These are phyloP conservation scores for Claviceps citrina DNA, from an alignment of 2,329 filamentous ascomycete species.

Conservation along the genomic window DNA sequence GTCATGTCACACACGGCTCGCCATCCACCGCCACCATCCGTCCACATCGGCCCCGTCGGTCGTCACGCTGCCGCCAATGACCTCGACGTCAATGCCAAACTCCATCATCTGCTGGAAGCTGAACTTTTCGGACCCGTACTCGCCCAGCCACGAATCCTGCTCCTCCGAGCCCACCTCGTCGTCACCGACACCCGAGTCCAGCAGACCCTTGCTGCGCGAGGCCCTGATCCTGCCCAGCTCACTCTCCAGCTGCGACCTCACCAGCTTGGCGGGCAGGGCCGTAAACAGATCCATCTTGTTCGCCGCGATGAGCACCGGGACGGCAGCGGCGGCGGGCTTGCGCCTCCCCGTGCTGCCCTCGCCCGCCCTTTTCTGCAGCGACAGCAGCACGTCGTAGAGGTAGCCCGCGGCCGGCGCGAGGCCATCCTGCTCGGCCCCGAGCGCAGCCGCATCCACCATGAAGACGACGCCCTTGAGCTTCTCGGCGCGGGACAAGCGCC, in stretches of 20 bases:
- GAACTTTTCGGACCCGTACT: conserved; percentile 64
- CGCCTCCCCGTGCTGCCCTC: conserved; percentile 19
- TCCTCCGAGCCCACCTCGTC: conserved; percentile 50
- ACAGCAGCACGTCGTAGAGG: conserved; percentile 75
- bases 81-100: conserved; percentile 62
- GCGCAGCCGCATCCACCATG: conserved; percentile 67
- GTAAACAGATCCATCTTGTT: conserved; percentile 97
- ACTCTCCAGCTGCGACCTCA: conserved; percentile 59
- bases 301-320: conserved; percentile 71
- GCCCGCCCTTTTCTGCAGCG: conserved; percentile 56
- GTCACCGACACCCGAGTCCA: conserved; percentile 63
- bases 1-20: conserved; percentile 43
- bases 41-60: conserved; percentile 55
- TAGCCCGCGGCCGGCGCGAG: conserved; percentile 66
- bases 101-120: conserved; percentile 70
- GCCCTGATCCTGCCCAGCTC: conserved; percentile 67
- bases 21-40: conserved; percentile 87
- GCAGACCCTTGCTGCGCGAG: conserved; percentile 62
- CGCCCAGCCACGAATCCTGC: conserved; percentile 71
- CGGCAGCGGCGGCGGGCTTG: conserved; percentile 19
- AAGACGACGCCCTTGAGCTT: conserved; percentile 65
- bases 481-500: conserved; percentile 26
- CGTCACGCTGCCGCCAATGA: conserved; percentile 58
- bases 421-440: conserved; percentile 39
- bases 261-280: conserved; percentile 62